Base-by-base conservation (phyloP, 257 asterid species). In the Jacaranda copaia region DNA sequence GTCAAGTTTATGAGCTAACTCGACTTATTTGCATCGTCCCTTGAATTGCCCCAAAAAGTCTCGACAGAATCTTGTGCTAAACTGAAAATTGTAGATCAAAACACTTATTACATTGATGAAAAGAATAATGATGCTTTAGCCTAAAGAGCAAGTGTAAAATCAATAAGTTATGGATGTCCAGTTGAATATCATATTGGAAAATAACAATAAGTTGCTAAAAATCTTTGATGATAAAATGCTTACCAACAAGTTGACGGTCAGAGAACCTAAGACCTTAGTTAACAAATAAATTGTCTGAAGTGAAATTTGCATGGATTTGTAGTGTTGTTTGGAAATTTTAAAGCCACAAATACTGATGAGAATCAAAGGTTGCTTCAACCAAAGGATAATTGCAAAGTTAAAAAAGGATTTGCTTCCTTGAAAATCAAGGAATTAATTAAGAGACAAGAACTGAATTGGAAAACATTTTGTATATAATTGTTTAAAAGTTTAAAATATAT, bases 311-410 rank as follows among this genome's bases (percentile, higher is more conserved):
- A 66, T 46, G 69, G 65, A 4, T 9, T 8, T 74, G 61, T 52
- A 64, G 7, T 25, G 59, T 6, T 32, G 46, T 10, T 48, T n/a
- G 59, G 52, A 8, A 38, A 43, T 56, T 85, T 72, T 79, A 85
- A 82, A 74, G 83, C 64, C 32, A 61, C 51, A 66, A 56, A 38
- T 16, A 3, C 39, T 61, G 79, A 38, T 39, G 73, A 77, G 88
- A 77, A 85, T 85, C 86, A 82, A 82, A 80, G 81, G 80, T 82
- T 75, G 80, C 86, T 82, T 82, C 81, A 75, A 48, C 83, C 7
- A 63, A 67, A 82, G 72, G 76, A 75, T 46, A 8, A 65, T 36
- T 42, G 42, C 66, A 84, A 77, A 81, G 75, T 20, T 59, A 14
- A 65, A 12, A 73, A 51, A 67, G 77, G 61, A 74, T 64, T 81